Conservation (phyloP, 129 eudicot genomes). For the Chrysanthemum lavandulifolium region DNA sequence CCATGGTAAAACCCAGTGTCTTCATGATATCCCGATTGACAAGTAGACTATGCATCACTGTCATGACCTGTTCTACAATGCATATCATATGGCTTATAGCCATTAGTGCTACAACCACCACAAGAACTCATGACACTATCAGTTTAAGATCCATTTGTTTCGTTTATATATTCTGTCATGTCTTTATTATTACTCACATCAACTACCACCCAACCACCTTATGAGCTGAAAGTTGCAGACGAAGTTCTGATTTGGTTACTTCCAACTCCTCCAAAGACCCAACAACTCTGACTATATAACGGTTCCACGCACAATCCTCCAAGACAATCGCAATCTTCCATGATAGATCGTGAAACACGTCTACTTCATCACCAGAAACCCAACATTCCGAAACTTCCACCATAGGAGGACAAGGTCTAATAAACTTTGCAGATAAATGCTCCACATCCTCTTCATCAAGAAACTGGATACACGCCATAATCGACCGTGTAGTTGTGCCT, state of each 20-base stretch:
- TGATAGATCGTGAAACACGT: conserved; percentile 59
- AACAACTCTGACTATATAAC: conserved; percentile 51
- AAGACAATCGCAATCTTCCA: conserved; percentile 65
- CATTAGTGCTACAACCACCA: conserved; percentile 60
- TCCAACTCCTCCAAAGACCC: conserved; percentile 49
- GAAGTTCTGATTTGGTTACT: too few relatives aligned
- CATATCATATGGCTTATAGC: conserved; percentile 30
- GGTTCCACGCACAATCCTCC: conserved; percentile 35
- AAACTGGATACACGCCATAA: conserved; percentile 52
- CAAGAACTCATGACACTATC: conserved; percentile 53
- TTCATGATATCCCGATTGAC: conserved; percentile 26
- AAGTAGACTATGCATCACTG: conserved; percentile 71
- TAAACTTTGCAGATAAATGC: conserved; percentile 40
- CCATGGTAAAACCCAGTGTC: conserved; percentile 16
- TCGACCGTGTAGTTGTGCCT: conserved; percentile 49
- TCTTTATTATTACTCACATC: conserved; percentile 34
- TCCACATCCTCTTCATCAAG: conserved; percentile 33
- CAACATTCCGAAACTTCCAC: conserved; percentile 42
- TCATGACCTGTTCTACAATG: conserved; percentile 32
- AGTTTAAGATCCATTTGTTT: conserved; percentile 40
- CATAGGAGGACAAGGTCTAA: conserved; percentile 69
- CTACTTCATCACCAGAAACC: conserved; percentile 66
- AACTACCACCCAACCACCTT: conserved; percentile 17
- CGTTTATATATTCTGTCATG: conserved; percentile 28
- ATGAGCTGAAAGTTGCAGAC: too few relatives aligned